Conservation (phyloP, 495 filamentous ascomycete species). For the Penicillium longicatenatum region DNA sequence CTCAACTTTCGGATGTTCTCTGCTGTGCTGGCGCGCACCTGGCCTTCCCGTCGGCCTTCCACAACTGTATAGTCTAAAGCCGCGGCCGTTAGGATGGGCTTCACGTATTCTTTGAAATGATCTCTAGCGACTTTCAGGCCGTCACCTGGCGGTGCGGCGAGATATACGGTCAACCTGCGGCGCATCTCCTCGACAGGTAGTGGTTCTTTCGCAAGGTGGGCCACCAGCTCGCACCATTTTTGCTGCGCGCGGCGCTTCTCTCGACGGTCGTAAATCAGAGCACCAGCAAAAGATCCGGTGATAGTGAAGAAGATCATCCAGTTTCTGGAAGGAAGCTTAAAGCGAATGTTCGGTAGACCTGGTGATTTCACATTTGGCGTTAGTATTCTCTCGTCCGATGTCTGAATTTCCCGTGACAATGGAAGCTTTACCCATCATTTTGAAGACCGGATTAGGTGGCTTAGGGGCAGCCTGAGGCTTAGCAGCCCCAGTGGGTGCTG, state of each 20-base stretch:
- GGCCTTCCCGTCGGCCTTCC: slow-evolving; percentile 85
- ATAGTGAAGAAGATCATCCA: slow-evolving; percentile 94
- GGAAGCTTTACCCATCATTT: slow-evolving; percentile 65
- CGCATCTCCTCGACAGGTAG: slow-evolving; percentile 70
- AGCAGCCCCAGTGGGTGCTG: slow-evolving; percentile 29
- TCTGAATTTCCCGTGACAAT: slow-evolving; percentile 4
- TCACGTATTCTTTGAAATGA: slow-evolving; percentile 93
- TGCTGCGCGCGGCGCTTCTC: slow-evolving; percentile 80
- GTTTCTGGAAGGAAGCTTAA: slow-evolving; percentile 91
- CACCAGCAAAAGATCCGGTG: slow-evolving; percentile 71
- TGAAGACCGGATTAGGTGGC: slow-evolving; percentile 65
- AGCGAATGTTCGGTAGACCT: slow-evolving; percentile 75
- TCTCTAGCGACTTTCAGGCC: slow-evolving; percentile 79
- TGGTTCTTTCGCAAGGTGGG: slow-evolving; percentile 80
- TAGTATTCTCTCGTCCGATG: slow-evolving; percentile 10
- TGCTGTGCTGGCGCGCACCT: slow-evolving; percentile 78
- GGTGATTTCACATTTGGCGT: slow-evolving; percentile 6
- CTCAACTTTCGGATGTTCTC: slow-evolving; percentile 75
- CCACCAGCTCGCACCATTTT: slow-evolving; percentile 85
- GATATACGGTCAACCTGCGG: slow-evolving; percentile 82
- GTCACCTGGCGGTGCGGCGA: slow-evolving; percentile 84
- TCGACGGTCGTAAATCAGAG: slow-evolving; percentile 84
- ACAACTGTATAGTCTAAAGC: slow-evolving; percentile 94
- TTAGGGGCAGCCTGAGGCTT: slow-evolving; percentile 46
- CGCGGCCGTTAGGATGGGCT: slow-evolving; percentile 86